Evolutionary conservation across 352 stramenopile species (phyloP).

Genomic region (Chrysophaeum taylorii): DNA sequence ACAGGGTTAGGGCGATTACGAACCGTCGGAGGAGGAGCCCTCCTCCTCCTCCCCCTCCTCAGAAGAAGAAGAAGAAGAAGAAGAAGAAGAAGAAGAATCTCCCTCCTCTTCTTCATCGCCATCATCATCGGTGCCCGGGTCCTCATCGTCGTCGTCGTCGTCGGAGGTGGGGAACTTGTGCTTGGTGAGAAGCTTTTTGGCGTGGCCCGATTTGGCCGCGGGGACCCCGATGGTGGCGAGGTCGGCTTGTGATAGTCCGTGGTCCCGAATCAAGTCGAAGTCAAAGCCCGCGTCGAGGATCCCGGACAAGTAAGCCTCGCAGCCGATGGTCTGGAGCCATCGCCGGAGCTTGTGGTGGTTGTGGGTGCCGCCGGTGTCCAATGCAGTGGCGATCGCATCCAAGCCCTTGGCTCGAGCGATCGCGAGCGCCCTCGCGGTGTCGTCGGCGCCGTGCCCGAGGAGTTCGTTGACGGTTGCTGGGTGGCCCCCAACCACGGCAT

Average conservation of each 20-base stretch:
- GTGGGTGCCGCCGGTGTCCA: background rate
- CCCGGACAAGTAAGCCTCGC: background rate
- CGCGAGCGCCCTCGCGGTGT: background rate
- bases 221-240: background rate
- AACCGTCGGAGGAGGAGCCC: too few relatives aligned
- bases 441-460: background rate
- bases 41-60: too few relatives aligned
- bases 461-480: background rate
- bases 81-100: too few relatives aligned
- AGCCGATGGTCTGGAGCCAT: constrained; percentile 4
- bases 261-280: background rate
- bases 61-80: too few relatives aligned
- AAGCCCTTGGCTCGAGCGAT: background rate
- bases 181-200: background rate
- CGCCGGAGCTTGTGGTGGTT: background rate
- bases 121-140: background rate
- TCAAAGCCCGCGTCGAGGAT: constrained; percentile 1
- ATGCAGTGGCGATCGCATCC: background rate
- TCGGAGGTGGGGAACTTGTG: background rate
- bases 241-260: background rate
- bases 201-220: background rate
- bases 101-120: background rate
- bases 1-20: too few relatives aligned
- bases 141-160: constrained; percentile 1
- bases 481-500: constrained; percentile 9